Conservation (phyloP, 2,329 filamentous ascomycete genomes). For the Cladorrhinum sp. region DNA sequence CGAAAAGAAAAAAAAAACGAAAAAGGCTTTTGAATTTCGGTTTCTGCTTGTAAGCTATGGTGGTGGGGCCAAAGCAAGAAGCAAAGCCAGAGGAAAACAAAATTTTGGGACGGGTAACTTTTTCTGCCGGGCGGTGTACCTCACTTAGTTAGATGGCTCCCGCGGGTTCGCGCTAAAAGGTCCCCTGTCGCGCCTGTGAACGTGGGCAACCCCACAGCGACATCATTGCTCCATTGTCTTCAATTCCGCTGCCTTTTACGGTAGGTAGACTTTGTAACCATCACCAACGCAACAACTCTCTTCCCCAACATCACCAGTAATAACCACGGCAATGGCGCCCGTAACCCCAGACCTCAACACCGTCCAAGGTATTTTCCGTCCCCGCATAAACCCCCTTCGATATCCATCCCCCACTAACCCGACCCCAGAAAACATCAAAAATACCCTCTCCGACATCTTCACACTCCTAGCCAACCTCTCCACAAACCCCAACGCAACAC, state of each 20-base stretch:
- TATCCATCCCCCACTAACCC: slow-evolving; percentile 8
- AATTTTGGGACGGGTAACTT: slow-evolving; percentile 25
- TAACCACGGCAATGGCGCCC: slow-evolving; percentile 26
- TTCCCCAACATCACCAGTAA: not conserved
- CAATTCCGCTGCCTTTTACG: too few species aligned
- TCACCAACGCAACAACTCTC: not conserved
- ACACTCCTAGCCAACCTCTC: slow-evolving; percentile 61
- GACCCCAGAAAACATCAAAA: slow-evolving; percentile 53
- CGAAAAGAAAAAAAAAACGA: too few species aligned
- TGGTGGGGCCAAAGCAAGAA: not conserved
- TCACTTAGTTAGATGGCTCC: not conserved
- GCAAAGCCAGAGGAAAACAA: slow-evolving; percentile 1
- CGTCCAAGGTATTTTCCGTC: slow-evolving; percentile 24
- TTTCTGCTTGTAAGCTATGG: not conserved
- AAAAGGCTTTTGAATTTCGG: not conserved
- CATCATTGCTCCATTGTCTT: not conserved
- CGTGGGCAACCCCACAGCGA: not conserved
- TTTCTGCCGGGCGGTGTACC: slow-evolving; percentile 31
- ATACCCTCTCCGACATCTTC: slow-evolving; percentile 62
- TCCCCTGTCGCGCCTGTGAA: not conserved
- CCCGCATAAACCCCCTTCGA: not conserved
- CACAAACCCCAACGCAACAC: slow-evolving; percentile 47
- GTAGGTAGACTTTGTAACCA: not conserved
- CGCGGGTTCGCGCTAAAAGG: not conserved
- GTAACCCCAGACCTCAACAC: slow-evolving; percentile 27